Evolutionary conservation across 2,329 filamentous ascomycete genomes (phyloP), one percentile per base, ranked within the genome.

Genomic region (Cucurbitaria berberidis): DNA sequence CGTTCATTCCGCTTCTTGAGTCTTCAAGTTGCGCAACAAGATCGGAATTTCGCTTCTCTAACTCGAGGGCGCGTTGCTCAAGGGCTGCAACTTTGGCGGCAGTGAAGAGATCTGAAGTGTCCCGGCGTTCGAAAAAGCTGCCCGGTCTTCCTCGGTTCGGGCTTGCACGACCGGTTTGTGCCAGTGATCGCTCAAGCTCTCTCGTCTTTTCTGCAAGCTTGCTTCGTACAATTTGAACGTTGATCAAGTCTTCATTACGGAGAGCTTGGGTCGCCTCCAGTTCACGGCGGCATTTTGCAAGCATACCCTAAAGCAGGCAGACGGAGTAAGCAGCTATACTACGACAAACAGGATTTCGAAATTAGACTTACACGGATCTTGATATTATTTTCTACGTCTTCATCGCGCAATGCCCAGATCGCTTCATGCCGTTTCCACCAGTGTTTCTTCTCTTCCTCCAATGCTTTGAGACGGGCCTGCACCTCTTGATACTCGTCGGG

Each of bases 361-460:
- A 19, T 11, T n/a, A 19, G 22, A 53, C 60, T 53, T 57, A 63
- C 60, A 3, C 76, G 73, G 36, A 78, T 70, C 62, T 74, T 77
- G 60, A 78, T 75, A 55, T 78, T 73, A 54, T 78, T 79, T 45
- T 74, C 69, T 1, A 78, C 72, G 40, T 79, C 77, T 55, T 77
- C 74, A 52, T 78, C 76, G 30, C 77, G 69, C 18, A 79, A 64
- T 3, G 70, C 69, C 59, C 72, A 77, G 42, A 78, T 69, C n/a
- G 75, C 73, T 58, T 76, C 72, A 46, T 78, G 73, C 21, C 74
- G 65, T 34, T 70, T 70, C 42, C 64, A 59, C 64, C 70, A 73
- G 1, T 59, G 56, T 16, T 67, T 67, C 53, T 77, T 77, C 48
- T 78, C 74, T 1, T 62, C 64, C 51, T 77, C 72, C 6, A 78